Percentiles rank a stretch among this genome's conserved stretches.
phyloP scores from a whole-genome alignment of 2,329 filamentous ascomycete genomes.

The Colletotrichum musicola region DNA sequence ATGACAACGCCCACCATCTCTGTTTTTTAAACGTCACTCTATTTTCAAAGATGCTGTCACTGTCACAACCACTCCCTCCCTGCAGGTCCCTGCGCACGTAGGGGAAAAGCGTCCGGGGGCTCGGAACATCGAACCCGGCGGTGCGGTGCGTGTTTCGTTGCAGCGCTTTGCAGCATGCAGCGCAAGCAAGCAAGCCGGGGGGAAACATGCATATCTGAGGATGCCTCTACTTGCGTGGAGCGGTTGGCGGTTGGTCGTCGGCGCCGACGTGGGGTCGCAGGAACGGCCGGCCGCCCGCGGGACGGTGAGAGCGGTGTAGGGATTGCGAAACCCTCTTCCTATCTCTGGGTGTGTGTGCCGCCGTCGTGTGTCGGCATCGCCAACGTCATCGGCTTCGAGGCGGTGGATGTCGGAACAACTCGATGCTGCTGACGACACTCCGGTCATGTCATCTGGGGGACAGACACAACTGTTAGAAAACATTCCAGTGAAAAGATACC shows the following conservation, averaged over 20 bases:
- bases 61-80: no score
- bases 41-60: neutral
- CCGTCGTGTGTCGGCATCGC: no score
- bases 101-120: neutral
- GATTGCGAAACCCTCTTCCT: neutral
- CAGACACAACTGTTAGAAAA: neutral
- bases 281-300: neutral
- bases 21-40: neutral
- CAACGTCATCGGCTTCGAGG: no score
- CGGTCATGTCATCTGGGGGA: no score
- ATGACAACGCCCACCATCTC: no score
- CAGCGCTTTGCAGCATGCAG: neutral
- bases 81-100: slow-evolving; percentile 10
- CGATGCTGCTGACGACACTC: neutral
- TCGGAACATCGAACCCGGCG: neutral
- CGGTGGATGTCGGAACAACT: no score
- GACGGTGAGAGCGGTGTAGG: slow-evolving; percentile 4
- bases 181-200: neutral
- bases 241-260: no score
- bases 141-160: neutral
- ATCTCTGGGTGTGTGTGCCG: neutral
- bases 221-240: neutral
- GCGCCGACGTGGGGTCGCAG: neutral
- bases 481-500: neutral
- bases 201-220: neutral